Conservation (phyloP, 2,329 filamentous ascomycete genomes). For the Aspergillus latus region DNA sequence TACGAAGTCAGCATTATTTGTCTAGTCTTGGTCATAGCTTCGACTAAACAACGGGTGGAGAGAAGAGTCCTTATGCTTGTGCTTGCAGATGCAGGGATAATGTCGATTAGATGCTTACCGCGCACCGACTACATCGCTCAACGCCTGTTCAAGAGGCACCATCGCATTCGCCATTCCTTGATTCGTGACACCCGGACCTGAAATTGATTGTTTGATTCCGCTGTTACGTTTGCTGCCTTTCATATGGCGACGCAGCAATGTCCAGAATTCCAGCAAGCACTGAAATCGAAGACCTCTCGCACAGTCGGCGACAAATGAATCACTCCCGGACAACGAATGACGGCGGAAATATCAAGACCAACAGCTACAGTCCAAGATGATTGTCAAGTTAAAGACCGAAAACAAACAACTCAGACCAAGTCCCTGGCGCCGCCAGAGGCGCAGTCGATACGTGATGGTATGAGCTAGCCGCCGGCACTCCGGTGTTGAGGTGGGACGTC, state of each 20-base stretch:
- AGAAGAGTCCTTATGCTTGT: neutral
- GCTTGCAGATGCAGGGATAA: conserved; percentile 2
- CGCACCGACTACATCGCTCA: conserved; percentile 62
- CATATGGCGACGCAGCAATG: conserved; percentile 39
- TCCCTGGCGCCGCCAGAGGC: conserved; percentile 6
- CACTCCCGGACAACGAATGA: neutral
- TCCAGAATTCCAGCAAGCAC: neutral
- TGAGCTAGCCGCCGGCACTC: conserved; percentile 12
- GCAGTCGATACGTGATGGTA: conserved; percentile 1
- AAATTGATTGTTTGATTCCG: conserved; percentile 48
- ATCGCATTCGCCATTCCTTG: conserved; percentile 45
- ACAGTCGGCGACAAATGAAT: neutral
- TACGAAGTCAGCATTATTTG: conserved; percentile 3
- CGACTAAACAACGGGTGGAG: neutral
- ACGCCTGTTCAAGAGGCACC: conserved; percentile 52
- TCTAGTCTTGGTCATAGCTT: neutral
- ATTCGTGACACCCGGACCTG: conserved; percentile 32
- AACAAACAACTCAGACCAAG: conserved; percentile 1
- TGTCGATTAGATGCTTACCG: conserved; percentile 47
- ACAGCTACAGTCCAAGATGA: no score
- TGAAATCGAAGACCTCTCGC: neutral
- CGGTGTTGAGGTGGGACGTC: conserved; percentile 19
- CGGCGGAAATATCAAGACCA: neutral
- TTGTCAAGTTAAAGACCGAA: neutral
- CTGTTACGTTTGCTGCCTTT: conserved; percentile 59